Evolutionary conservation across 768 basidiomycete genomes (phyloP).

Genomic region (Tulasnella sp.): DNA sequence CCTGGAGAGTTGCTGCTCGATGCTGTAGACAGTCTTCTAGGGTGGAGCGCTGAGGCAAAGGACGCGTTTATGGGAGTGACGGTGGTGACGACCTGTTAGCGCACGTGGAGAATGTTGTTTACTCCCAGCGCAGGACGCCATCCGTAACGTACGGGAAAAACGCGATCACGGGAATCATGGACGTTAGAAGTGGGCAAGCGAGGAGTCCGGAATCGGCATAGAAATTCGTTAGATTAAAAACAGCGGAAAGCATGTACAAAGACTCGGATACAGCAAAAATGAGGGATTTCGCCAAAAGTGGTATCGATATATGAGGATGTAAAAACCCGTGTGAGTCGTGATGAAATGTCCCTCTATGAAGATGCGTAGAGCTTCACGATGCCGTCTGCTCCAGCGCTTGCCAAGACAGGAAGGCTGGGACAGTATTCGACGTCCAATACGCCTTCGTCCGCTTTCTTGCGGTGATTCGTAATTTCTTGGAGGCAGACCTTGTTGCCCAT

Average conservation of each 20-base stretch:
- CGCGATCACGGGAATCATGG: not conserved
- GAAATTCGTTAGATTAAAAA: conserved; percentile 5
- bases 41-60: not conserved
- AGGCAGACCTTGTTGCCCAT: conserved; percentile 73
- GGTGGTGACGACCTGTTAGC: not conserved
- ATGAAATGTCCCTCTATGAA: conserved; percentile 14
- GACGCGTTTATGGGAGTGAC: not conserved
- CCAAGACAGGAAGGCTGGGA: conserved; percentile 77
- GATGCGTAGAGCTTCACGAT: conserved; percentile 77
- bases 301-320: conserved; percentile 9
- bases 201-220: not conserved
- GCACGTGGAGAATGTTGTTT: not conserved
- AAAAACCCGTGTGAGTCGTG: not conserved
- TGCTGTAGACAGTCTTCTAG: not conserved
- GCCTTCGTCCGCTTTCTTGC: conserved; percentile 86
- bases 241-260: conserved; percentile 9
- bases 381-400: conserved; percentile 93
- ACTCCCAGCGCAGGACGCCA: not conserved
- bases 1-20: not conserved
- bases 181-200: not conserved
- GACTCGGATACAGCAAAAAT: conserved; percentile 6
- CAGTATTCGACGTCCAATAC: conserved; percentile 86
- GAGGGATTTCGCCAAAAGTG: conserved; percentile 5
- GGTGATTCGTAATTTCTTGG: conserved; percentile 86
- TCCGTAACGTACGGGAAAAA: not conserved